Evolutionary conservation across 805 yeast genomes (phyloP).

Genomic region (Ogataea siamensis): DNA sequence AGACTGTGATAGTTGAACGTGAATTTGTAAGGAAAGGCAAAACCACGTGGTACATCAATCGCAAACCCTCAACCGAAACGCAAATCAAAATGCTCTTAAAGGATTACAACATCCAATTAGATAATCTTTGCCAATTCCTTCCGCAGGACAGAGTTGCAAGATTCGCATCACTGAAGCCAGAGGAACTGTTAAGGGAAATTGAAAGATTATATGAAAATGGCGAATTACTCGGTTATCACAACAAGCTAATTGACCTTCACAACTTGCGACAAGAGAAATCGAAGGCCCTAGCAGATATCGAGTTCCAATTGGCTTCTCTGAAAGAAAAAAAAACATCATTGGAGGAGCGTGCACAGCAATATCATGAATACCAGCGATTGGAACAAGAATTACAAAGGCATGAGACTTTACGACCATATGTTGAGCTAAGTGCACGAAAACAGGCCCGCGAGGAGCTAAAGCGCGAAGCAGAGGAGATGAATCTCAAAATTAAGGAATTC

Average conservation of each 20-base stretch:
- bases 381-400: conserved; percentile 37
- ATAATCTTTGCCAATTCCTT: conserved; percentile 87
- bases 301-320: conserved; percentile 34
- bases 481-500: conserved; percentile 24
- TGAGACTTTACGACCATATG: conserved; percentile 37
- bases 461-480: conserved; percentile 25
- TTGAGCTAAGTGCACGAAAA: conserved; percentile 35
- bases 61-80: conserved; percentile 38
- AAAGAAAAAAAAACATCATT: conserved; percentile 37
- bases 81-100: conserved; percentile 45
- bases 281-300: conserved; percentile 31
- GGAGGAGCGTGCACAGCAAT: conserved; percentile 46
- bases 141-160: conserved; percentile 96
- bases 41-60: conserved; percentile 54
- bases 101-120: conserved; percentile 73
- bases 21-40: conserved; percentile 41
- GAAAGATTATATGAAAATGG: conserved; percentile 75
- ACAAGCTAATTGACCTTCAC: conserved; percentile 53
- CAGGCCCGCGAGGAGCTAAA: conserved; percentile 34
- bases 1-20: conserved; percentile 42
- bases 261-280: conserved; percentile 32
- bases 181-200: conserved; percentile 69
- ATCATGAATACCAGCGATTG: conserved; percentile 44
- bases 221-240: conserved; percentile 55
- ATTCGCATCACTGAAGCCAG: conserved; percentile 80